Evolutionary conservation across 2,329 filamentous ascomycete species (phyloP), one percentile per base, ranked within the genome.

Genomic region (Fusarium virguliforme): DNA sequence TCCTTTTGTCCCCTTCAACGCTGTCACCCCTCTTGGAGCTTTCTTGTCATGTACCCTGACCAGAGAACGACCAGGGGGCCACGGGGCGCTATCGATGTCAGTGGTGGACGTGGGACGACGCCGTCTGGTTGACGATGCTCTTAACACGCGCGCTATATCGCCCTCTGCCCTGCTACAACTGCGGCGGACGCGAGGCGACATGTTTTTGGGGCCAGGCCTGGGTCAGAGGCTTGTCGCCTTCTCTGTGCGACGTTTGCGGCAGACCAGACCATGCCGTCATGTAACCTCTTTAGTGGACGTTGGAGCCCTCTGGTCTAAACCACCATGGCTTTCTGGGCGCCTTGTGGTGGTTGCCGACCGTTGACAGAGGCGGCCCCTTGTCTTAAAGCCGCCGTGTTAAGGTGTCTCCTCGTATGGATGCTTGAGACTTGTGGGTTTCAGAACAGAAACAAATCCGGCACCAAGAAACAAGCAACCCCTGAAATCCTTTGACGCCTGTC

Each of bases 371-470:
- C 26, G 10, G 22, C 46, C 46, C 46, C 46, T 50, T 50, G 46
- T 30, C 46, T 50, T 50, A 50, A 30, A 50, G 15, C n/a, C 13
- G 46, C n/a, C 15, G 26, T 30, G 15, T 50, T 30, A 50, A 50
- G 43, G 26, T 18, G 9, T 9, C 43, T 30, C 18, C n/a, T 50
- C 6, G 43, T 48, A 48, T 50, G 43, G 43, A n/a, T 30, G 70
- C 67, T 71, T 65, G 68, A 68, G 64, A 60, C 59, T 57, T 67
- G 66, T 51, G 34, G 46, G 74, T 76, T 76, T 76, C 73, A 76
- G 62, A 73, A 64, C 56, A 64, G 54, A 66, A 65, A 72, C 67
- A 62, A 67, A 71, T 58, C 54, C 50, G 61, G 63, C 53, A 64
- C 63, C 64, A 73, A 67, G 64, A 63, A 65, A 62, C 43, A 62